Base-by-base conservation (phyloP, 805 yeast genomes). In the Sugiyamaella chiloensis region DNA sequence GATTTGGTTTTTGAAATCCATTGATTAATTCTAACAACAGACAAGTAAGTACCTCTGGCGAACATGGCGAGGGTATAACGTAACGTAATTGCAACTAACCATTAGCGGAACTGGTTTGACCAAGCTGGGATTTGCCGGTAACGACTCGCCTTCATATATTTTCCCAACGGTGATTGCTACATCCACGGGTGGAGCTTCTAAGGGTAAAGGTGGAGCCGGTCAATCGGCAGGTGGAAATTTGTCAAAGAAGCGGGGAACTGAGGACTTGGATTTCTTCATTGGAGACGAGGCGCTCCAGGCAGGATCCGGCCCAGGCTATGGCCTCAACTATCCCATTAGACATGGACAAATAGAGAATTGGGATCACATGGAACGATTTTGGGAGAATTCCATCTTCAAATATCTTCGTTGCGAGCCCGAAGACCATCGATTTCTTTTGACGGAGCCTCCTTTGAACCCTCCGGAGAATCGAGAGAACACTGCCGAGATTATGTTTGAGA, bases 341-440 rank as follows among this genome's bases (percentile, higher is more conserved):
- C 99, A 93, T 64, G 99, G 99, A 21, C 99, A 93, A 73, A 85
- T 93, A 54, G 99, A 93, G 68, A 88, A 93, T 67, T 93, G 99
- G 99, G 99, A 93, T 71, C 97, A 93, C 64, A 93, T 93, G 99
- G 99, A 93, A 69, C 78, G 99, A 65, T 91, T 89, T 68, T 93
- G 99, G 99, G 98, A 93, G 64, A 86, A 87, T 61, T 87, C 96
- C 40, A 90, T 93, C 62, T 93, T 93, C 74, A 91, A 93, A 71
- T 93, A 93, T 66, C 77, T 93, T 59, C 81, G 96, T 67, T 88
- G 98, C 66, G 99, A 93, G 70, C 99, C 99, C 12, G 99, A 93
- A 67, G 99, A 93, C 69, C 99, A 93, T 64, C 89, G 87, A 64
- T 93, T 93, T 69, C 72, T 93, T 48, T 71, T 93, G 50, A 93